A percentile compares a stretch with the other conserved stretches of the same genome.
Conservation (phyloP, 1,284 basidiomycete species). For the Ceraceosorus guamensis region DNA sequence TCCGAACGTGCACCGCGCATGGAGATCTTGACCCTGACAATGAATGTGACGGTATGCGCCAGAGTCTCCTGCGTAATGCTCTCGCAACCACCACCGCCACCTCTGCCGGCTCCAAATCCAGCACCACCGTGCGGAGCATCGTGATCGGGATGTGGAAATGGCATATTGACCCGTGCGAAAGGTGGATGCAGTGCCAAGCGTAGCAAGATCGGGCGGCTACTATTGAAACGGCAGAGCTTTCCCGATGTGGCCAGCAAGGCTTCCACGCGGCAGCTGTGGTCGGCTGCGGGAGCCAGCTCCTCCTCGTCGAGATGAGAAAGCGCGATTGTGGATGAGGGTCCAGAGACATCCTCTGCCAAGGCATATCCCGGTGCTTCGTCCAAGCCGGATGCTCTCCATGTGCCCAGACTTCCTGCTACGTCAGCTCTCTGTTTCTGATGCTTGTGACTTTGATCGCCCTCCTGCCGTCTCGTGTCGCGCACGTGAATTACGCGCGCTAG, state of each 20-base stretch:
- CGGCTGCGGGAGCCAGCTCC: too few relatives aligned
- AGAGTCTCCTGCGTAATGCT: conserved; percentile 43
- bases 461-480: too few relatives aligned
- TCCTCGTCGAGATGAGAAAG: too few relatives aligned
- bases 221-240: conserved; percentile 43
- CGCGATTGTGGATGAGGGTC: too few relatives aligned
- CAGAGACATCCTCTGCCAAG: too few relatives aligned
- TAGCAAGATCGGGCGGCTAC: conserved; percentile 29
- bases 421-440: too few relatives aligned
- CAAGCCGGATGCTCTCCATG: too few relatives aligned
- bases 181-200: conserved; percentile 38
- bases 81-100: conserved; percentile 42
- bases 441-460: too few relatives aligned
- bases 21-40: conserved; percentile 32
- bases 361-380: too few relatives aligned
- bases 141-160: conserved; percentile 42
- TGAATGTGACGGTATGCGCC: conserved; percentile 41
- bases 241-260: conserved; percentile 38
- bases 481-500: conserved; percentile 35
- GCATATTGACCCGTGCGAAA: conserved; percentile 36
- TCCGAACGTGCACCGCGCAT: conserved; percentile 17
- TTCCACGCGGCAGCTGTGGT: conserved; percentile 8
- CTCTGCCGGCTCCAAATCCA: conserved; percentile 19
- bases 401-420: too few relatives aligned
- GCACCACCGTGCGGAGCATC: conserved; percentile 32